These are phyloP conservation scores for Exophiala sp. DNA, from an alignment of 2,329 filamentous ascomycete genomes.

Conservation along the genomic window DNA sequence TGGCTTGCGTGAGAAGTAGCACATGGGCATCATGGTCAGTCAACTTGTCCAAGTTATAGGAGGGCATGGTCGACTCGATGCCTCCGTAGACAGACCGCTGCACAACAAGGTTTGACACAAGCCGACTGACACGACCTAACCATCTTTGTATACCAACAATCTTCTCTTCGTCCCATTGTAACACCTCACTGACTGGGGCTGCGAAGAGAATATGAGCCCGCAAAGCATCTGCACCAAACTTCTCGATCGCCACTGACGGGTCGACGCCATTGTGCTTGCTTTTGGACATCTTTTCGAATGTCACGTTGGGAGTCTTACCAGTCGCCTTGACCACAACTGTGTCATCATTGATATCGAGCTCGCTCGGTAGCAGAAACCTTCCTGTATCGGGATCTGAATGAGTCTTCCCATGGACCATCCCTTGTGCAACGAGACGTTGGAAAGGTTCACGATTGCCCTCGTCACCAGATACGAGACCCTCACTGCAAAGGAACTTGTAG, in stretches of 20 bases:
- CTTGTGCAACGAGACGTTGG: conserved; percentile 76
- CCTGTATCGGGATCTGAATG: conserved; percentile 71
- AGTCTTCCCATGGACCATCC: conserved; percentile 89
- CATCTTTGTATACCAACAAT: conserved; percentile 79
- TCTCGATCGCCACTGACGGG: conserved; percentile 66
- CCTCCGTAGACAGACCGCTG: conserved; percentile 36
- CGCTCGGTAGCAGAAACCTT: conserved; percentile 70
- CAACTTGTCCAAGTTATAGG: conserved; percentile 23
- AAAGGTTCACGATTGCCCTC: conserved; percentile 66
- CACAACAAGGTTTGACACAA: conserved; percentile 41
- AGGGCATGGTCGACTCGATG: conserved; percentile 24
- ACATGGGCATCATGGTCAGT: conserved; percentile 43
- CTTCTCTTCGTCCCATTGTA: conserved; percentile 84
- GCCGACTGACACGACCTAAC: conserved; percentile 65
- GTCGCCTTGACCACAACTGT: conserved; percentile 62
- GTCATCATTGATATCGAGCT: conserved; percentile 57
- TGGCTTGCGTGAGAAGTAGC: conserved; percentile 65
- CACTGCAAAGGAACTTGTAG: conserved; percentile 73
- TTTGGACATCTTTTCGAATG: conserved; percentile 92
- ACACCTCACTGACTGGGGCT: conserved; percentile 75
- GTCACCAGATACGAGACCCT: conserved; percentile 38
- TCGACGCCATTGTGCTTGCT: conserved; percentile 92
- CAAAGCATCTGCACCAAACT: conserved; percentile 78
- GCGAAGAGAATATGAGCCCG: conserved; percentile 86
- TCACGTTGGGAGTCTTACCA: conserved; percentile 57